These are phyloP conservation scores for Zopfochytrium polystomum DNA, from an alignment of 371 early-diverging fungal genomes.

Conservation along the genomic window DNA sequence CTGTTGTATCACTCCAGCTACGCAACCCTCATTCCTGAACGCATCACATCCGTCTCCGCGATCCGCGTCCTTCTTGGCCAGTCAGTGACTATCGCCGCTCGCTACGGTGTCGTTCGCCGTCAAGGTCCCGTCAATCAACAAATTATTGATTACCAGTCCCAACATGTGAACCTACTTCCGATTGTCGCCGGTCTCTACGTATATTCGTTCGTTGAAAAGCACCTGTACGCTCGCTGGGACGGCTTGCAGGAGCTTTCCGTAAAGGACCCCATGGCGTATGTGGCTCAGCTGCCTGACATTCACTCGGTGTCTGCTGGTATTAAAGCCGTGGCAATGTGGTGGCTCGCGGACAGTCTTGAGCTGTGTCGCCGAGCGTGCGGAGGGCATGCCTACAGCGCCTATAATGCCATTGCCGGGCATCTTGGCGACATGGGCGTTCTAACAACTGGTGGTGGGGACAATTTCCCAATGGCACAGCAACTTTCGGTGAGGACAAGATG, in stretches of 20 bases:
- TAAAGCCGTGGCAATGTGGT: conserved; percentile 74
- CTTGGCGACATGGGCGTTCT: conserved; percentile 66
- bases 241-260: conserved; percentile 49
- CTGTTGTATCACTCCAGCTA: conserved; percentile 64
- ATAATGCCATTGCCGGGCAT: conserved; percentile 62
- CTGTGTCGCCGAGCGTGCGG: conserved; percentile 73
- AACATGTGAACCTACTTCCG: conserved; percentile 58
- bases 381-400: conserved; percentile 78
- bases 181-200: conserved; percentile 59
- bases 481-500: conserved; percentile 39
- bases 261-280: conserved; percentile 51
- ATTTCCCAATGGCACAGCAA: conserved; percentile 65
- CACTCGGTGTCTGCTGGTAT: conserved; percentile 83
- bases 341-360: conserved; percentile 76
- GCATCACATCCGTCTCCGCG: conserved; percentile 47
- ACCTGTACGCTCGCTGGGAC: conserved; percentile 66
- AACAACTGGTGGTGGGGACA: conserved; percentile 74
- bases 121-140: conserved; percentile 65
- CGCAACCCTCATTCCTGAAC: conserved; percentile 63
- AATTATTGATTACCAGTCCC: conserved; percentile 68
- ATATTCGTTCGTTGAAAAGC: conserved; percentile 33
- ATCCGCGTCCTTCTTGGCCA: conserved; percentile 49
- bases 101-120: conserved; percentile 65
- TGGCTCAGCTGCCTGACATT: conserved; percentile 65
- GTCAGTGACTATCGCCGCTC: conserved; percentile 61